These are phyloP conservation scores for Vigna radiata DNA, from an alignment of 306 rosid species.

Conservation along the genomic window DNA sequence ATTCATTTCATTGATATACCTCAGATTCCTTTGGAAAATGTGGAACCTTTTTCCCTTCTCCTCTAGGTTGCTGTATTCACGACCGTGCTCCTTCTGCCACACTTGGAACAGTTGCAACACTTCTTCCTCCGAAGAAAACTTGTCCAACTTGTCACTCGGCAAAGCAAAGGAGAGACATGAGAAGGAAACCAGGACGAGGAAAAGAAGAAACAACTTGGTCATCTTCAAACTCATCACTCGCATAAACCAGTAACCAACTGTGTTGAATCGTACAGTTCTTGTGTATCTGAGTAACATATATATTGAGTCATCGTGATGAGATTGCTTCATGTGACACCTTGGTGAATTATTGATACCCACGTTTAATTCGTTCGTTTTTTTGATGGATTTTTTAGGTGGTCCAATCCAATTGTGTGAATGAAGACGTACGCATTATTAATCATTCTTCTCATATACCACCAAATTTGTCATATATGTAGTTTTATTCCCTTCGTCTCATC, in stretches of 20 bases:
- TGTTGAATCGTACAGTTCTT: neutral
- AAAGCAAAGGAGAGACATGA: slow-evolving; percentile 46
- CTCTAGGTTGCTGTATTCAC: slow-evolving; percentile 53
- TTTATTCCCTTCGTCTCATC: neutral
- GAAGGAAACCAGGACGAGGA: slow-evolving; percentile 24
- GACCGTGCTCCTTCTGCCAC: slow-evolving; percentile 62
- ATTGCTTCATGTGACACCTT: neutral
- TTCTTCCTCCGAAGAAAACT: slow-evolving; percentile 49
- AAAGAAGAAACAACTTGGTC: slow-evolving; percentile 37
- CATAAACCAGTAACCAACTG: neutral
- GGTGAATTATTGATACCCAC: neutral
- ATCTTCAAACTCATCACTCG: slow-evolving; percentile 27
- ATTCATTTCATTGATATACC: slow-evolving; percentile 56
- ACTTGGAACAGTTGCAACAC: slow-evolving; percentile 50
- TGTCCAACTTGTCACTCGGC: slow-evolving; percentile 36
- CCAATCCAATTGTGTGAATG: neutral
- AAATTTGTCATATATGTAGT: neutral
- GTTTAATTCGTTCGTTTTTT: neutral
- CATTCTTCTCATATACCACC: no score
- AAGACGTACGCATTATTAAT: neutral
- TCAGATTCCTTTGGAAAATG: slow-evolving; percentile 64
- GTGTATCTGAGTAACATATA: neutral
- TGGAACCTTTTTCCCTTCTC: slow-evolving; percentile 49
- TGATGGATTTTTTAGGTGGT: neutral
- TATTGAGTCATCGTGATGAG: neutral